Percentiles rank a stretch among this genome's conserved stretches.
Evolutionary conservation across 495 filamentous ascomycete species (phyloP).

Genomic region (Lichenothelia convexa): DNA sequence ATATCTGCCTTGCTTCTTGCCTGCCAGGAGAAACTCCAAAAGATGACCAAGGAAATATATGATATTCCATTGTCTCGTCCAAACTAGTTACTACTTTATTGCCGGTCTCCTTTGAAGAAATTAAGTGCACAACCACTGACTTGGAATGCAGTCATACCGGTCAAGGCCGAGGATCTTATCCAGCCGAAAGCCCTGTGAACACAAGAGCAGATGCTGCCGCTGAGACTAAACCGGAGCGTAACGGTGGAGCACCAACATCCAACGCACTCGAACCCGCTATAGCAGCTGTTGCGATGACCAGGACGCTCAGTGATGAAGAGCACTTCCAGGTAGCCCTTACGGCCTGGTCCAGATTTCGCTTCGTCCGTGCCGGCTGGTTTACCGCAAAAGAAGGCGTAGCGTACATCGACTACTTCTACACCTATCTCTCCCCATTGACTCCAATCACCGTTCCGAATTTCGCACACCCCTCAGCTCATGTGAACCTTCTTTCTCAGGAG

Average conservation of each 20-base stretch:
- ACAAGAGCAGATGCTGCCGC: too few relatives aligned
- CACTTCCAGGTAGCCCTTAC: constrained; percentile 36
- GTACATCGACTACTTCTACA: constrained; percentile 91
- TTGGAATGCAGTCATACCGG: too few relatives aligned
- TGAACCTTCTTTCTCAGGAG: constrained; percentile 65
- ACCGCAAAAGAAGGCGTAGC: constrained; percentile 79
- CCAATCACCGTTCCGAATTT: constrained; percentile 80
- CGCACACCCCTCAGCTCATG: constrained; percentile 51
- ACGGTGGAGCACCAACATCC: too few relatives aligned
- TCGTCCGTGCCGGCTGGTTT: constrained; percentile 92
- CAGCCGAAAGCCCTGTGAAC: too few relatives aligned
- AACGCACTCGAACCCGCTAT: too few relatives aligned
- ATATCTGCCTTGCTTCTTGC: constrained; percentile 10
- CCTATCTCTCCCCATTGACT: constrained; percentile 72
- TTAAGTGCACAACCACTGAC: too few relatives aligned
- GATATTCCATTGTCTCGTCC: too few relatives aligned
- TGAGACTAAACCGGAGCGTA: too few relatives aligned
- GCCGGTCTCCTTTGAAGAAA: too few relatives aligned
- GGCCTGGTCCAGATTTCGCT: constrained; percentile 77
- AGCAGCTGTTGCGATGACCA: constrained; percentile 2
- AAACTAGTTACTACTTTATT: too few relatives aligned
- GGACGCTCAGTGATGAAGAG: background rate
- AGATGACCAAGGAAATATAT: too few relatives aligned
- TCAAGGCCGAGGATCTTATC: too few relatives aligned
- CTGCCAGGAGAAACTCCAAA: constrained; percentile 16